Base-by-base conservation (phyloP, 345 rosid species). In the Sisymbrium altissimum region DNA sequence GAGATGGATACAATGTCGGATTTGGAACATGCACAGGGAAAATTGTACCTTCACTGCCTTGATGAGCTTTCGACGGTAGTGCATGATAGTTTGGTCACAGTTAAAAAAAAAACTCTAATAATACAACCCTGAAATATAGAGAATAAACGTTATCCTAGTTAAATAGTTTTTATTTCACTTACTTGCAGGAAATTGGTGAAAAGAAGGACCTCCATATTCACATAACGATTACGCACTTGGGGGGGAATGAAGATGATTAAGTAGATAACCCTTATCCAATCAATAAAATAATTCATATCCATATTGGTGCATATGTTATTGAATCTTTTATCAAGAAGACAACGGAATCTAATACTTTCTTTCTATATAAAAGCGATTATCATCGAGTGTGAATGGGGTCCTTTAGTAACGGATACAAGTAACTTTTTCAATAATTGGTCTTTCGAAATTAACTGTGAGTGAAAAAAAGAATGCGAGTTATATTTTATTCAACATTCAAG, bases 1-100 rank as follows among this genome's bases (percentile, higher is more conserved):
- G 98, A 74, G 83, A 85, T 70, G 94, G 97, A 38, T 95, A 92
- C 82, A 89, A 67, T 55, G 86, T 90, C 50, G 99, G 98, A 38
- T 95, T 95, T 46, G 99, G 99, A 36, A 85, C 85, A 9, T 95
- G 99, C 84, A 66, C 87, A 0, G 98, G 99, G 54, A 95, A 85
- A 73, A 77, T 95, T 53, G 78, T 84, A 72, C 92, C 98, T 27
- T 77, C 91, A 64, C 78, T 52, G 17, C 79, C 76, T 23, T 82
- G 74, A 80, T 40, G 18, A 39, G 35, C 73, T 41, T 46, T 49
- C 46, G 30, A 50, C 4, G 56, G 80, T 70, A 63, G 44, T 21
- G 4, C 18, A 54, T 7, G 25, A 23, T 23, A 3, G 2, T 55
- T 30, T 30, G 3, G 14, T 58, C 61, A 46, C 52, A 36, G 41